Evolutionary conservation across 2,329 filamentous ascomycete species (phyloP).

Genomic region (Chrysosphaeria jannelii): DNA sequence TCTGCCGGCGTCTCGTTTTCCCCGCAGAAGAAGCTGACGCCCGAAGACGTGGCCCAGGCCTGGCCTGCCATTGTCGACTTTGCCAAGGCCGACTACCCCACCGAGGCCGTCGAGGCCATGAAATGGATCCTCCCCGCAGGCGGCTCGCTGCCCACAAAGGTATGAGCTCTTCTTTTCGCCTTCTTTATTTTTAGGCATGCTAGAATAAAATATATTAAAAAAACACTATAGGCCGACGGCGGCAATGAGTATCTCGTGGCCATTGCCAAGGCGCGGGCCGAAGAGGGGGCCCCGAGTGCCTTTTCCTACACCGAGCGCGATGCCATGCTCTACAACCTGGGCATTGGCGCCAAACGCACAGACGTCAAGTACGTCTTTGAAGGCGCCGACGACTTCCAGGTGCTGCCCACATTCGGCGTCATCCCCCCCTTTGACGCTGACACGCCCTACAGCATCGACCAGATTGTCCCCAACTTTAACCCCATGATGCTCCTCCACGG

Average conservation of each 20-base stretch:
- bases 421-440: slow-evolving; percentile 76
- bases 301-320: slow-evolving; percentile 71
- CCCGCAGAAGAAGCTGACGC: slow-evolving; percentile 50
- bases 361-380: slow-evolving; percentile 78
- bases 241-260: slow-evolving; percentile 22
- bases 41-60: slow-evolving; percentile 49
- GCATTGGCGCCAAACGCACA: slow-evolving; percentile 67
- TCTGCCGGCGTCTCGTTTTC: slow-evolving; percentile 76
- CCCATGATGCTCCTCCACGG: slow-evolving; percentile 98
- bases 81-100: slow-evolving; percentile 61
- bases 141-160: slow-evolving; percentile 18
- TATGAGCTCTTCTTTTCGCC: slow-evolving; percentile 15
- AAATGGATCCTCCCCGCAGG: slow-evolving; percentile 51
- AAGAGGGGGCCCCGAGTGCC: slow-evolving; percentile 37
- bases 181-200: slow-evolving; percentile 1
- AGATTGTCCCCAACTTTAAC: slow-evolving; percentile 81
- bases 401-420: slow-evolving; percentile 82
- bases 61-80: slow-evolving; percentile 67
- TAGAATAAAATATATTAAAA: too few species aligned
- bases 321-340: slow-evolving; percentile 83
- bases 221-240: slow-evolving; percentile 16
- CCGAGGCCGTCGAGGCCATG: slow-evolving; percentile 44
- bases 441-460: slow-evolving; percentile 47
- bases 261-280: slow-evolving; percentile 47
- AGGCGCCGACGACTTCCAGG: slow-evolving; percentile 73